Evolutionary conservation across 148 eudicot species (phyloP).

Genomic region (Rhododendron williamsianum): DNA sequence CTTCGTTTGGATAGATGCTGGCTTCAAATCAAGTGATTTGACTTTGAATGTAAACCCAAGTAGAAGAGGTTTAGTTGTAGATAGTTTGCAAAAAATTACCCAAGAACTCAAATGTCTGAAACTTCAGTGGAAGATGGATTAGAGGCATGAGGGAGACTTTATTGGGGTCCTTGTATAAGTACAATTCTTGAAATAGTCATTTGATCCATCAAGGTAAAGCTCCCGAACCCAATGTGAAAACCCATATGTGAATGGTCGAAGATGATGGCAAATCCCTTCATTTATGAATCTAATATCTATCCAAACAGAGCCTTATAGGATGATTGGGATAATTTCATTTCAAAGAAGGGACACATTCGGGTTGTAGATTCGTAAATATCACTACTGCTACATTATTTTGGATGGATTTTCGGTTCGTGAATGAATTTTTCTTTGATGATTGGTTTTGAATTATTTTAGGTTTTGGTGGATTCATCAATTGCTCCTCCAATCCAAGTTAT

Average conservation of each 20-base stretch:
- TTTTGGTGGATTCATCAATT: conserved; percentile 67
- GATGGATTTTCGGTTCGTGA: not conserved
- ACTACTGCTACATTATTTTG: not conserved
- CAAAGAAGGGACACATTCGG: not conserved
- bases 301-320: not conserved
- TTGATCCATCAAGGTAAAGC: not conserved
- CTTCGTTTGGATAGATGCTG: not conserved
- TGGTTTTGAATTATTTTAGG: conserved; percentile 29
- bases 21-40: not conserved
- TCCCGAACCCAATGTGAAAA: not conserved
- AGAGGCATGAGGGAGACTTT: not conserved
- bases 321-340: not conserved
- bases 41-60: not conserved
- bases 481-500: conserved; percentile 50
- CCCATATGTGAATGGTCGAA: not conserved
- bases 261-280: not conserved
- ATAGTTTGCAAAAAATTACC: not conserved
- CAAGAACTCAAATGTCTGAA: not conserved
- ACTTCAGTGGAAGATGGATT: not conserved
- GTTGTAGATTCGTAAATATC: not conserved
- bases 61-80: not conserved
- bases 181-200: not conserved
- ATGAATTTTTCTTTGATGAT: not conserved
- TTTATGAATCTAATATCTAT: not conserved
- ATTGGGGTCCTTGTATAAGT: not conserved